phyloP scores from a whole-genome alignment of 371 early-diverging fungal species.

The Homolaphlyctis polyrhiza region DNA sequence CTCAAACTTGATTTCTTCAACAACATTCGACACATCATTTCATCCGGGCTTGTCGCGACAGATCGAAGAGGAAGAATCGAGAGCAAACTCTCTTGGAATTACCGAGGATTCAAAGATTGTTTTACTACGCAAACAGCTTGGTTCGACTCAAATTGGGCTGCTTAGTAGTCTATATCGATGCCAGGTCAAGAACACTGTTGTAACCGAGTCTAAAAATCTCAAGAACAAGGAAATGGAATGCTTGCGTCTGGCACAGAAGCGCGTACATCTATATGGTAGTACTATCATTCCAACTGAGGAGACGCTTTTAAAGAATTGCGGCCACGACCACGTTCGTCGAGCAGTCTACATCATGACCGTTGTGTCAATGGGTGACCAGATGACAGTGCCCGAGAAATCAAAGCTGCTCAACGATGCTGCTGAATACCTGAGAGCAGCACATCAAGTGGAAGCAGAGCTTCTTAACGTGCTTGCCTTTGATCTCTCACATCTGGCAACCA shows the following conservation, averaged over 20 bases:
- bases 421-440: constrained; percentile 4
- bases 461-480: constrained; percentile 6
- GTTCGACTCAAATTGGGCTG: constrained; percentile 6
- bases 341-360: constrained; percentile 14
- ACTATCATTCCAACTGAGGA: constrained; percentile 5
- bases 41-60: constrained; percentile 8
- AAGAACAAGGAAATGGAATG: constrained; percentile 13
- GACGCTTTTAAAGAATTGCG: constrained; percentile 8
- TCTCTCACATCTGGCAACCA: background rate
- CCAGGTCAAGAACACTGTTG: constrained; percentile 16
- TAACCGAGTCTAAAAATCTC: background rate
- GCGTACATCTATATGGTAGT: background rate
- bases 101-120: background rate
- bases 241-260: constrained; percentile 18
- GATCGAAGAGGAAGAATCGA: background rate
- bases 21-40: constrained; percentile 10
- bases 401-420: constrained; percentile 16
- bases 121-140: background rate
- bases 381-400: constrained; percentile 9
- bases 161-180: constrained; percentile 22
- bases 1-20: constrained; percentile 9
- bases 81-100: background rate
- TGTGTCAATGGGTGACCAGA: constrained; percentile 14
- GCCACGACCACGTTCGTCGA: constrained; percentile 20
- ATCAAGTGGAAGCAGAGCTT: constrained; percentile 12